phyloP scores from a whole-genome alignment of 306 rosid genomes.

The Fragaria nilgerrensis region DNA sequence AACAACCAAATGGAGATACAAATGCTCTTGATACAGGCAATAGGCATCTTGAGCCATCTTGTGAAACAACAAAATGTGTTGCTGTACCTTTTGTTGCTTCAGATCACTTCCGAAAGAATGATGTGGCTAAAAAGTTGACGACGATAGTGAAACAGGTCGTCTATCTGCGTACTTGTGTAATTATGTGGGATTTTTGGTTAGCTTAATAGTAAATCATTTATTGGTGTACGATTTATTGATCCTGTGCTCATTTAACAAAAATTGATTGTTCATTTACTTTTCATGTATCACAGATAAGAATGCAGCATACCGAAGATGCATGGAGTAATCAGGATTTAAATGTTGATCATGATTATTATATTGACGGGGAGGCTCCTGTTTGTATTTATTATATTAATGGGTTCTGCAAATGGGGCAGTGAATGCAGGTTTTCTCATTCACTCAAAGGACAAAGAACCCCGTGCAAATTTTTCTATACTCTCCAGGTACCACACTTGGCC shows the following conservation, averaged over 20 bases:
- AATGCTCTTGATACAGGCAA: slow-evolving; percentile 37
- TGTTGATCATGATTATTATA: slow-evolving; percentile 25
- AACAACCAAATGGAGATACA: slow-evolving; percentile 37
- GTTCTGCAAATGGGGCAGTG: slow-evolving; percentile 53
- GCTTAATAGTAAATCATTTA: not conserved
- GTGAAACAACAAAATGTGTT: slow-evolving; percentile 50
- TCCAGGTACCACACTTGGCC: slow-evolving; percentile 49
- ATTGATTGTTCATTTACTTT: slow-evolving; percentile 21
- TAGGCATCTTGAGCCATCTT: slow-evolving; percentile 39
- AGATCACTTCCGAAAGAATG: slow-evolving; percentile 33
- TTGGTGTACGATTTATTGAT: not conserved
- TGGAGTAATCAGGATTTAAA: slow-evolving; percentile 35
- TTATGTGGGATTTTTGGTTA: slow-evolving; percentile 9
- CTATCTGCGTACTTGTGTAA: slow-evolving; percentile 28
- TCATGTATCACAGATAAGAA: slow-evolving; percentile 51
- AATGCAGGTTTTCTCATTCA: slow-evolving; percentile 74
- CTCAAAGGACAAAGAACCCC: slow-evolving; percentile 48
- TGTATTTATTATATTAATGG: slow-evolving; percentile 57
- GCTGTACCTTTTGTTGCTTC: slow-evolving; percentile 63
- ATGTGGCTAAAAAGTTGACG: slow-evolving; percentile 56
- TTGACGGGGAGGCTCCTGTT: slow-evolving; percentile 40
- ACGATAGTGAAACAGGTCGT: slow-evolving; percentile 65
- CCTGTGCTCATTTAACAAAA: not conserved
- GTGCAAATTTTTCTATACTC: slow-evolving; percentile 70
- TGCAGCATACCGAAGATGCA: slow-evolving; percentile 36